Conservation (phyloP, 371 early-diverging fungal genomes). For the Syncephalastrum racemosum region DNA sequence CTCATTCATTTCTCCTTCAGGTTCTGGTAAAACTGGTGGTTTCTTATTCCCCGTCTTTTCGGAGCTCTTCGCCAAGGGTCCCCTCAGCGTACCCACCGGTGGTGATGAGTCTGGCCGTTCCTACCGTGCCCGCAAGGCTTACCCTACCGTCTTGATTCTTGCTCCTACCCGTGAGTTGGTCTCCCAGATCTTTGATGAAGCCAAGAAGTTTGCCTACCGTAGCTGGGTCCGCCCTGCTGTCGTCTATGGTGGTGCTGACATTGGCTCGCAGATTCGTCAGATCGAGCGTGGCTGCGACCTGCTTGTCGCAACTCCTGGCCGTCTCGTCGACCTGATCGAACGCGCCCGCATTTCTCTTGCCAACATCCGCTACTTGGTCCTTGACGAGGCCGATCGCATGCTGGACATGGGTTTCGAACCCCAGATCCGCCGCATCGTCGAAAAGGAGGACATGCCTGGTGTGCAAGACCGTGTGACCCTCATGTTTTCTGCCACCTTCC, state of each 20-base stretch:
- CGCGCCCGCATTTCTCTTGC: slow-evolving; percentile 76
- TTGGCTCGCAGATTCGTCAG: slow-evolving; percentile 81
- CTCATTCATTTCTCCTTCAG: slow-evolving; percentile 5
- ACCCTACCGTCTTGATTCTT: slow-evolving; percentile 91
- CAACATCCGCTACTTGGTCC: slow-evolving; percentile 88
- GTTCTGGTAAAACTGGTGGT: slow-evolving; percentile 91
- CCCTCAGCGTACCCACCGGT: slow-evolving; percentile 49
- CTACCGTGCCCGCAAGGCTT: slow-evolving; percentile 81
- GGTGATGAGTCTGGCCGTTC: slow-evolving; percentile 52
- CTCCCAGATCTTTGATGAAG: slow-evolving; percentile 67
- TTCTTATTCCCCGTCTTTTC: slow-evolving; percentile 92
- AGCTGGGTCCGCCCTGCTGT: slow-evolving; percentile 50
- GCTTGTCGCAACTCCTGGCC: slow-evolving; percentile 98
- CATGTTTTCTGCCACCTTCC: slow-evolving; percentile 99
- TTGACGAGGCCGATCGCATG: slow-evolving; percentile 99
- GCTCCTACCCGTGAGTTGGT: slow-evolving; percentile 96
- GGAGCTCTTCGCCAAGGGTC: slow-evolving; percentile 90
- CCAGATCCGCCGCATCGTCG: slow-evolving; percentile 92
- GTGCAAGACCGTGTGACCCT: slow-evolving; percentile 60
- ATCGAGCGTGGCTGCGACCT: slow-evolving; percentile 89
- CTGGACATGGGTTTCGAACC: slow-evolving; percentile 99
- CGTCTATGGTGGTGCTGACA: slow-evolving; percentile 91
- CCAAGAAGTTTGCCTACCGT: slow-evolving; percentile 44
- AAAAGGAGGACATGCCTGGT: slow-evolving; percentile 62
- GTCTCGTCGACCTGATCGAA: slow-evolving; percentile 93